phyloP scores from a whole-genome alignment of 1,139 yeast genomes.

The Diutina sp. region DNA sequence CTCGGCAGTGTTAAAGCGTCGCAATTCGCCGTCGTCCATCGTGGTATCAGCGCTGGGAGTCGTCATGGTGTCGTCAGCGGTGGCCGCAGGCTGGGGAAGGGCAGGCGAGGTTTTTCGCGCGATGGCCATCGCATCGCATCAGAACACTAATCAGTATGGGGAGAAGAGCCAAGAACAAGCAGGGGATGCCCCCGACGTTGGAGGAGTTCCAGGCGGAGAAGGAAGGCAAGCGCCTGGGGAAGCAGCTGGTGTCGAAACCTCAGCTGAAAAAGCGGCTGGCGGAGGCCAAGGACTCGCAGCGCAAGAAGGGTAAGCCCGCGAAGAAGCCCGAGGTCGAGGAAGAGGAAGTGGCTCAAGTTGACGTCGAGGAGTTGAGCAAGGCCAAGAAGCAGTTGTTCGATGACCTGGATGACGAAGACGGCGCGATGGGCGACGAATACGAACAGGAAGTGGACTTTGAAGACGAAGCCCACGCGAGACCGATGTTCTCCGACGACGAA shows the following conservation, averaged over 20 bases:
- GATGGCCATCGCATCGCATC: slow-evolving; percentile 8
- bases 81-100: background rate
- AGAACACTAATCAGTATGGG: slow-evolving; percentile 43
- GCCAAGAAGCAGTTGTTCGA: slow-evolving; percentile 72
- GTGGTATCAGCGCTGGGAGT: background rate
- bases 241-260: slow-evolving; percentile 5
- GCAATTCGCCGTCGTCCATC: background rate
- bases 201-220: slow-evolving; percentile 46
- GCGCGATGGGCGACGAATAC: slow-evolving; percentile 20
- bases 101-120: background rate
- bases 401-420: slow-evolving; percentile 47
- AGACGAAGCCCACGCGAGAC: slow-evolving; percentile 44
- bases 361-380: slow-evolving; percentile 45
- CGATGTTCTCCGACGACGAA: slow-evolving; percentile 77
- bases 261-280: slow-evolving; percentile 1
- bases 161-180: slow-evolving; percentile 83
- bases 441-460: slow-evolving; percentile 36
- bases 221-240: slow-evolving; percentile 3
- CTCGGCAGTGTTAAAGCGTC: background rate
- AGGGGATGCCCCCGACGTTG: slow-evolving; percentile 75
- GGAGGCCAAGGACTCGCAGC: background rate
- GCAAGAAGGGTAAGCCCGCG: slow-evolving; percentile 5
- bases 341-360: slow-evolving; percentile 40
- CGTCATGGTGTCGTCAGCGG: background rate
- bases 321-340: slow-evolving; percentile 22